phyloP scores from a whole-genome alignment of 2,329 filamentous ascomycete species.

The Epichloe brachyelytri region DNA sequence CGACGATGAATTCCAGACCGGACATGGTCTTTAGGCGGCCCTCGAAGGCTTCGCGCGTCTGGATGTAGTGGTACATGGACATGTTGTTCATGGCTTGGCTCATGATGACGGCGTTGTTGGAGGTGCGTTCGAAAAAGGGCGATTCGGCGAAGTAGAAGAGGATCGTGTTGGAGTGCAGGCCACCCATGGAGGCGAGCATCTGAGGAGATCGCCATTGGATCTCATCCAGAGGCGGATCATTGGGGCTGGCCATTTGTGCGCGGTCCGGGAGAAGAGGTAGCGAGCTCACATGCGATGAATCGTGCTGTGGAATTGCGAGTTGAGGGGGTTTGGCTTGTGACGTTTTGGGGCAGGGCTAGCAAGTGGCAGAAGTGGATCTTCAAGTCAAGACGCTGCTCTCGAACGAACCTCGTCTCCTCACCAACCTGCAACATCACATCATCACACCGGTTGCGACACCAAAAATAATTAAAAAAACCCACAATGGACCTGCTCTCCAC shows the following conservation, averaged over 20 bases:
- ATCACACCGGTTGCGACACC: too few species aligned
- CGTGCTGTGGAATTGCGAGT: neutral
- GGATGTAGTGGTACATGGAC: constrained; percentile 42
- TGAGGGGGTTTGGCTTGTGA: neutral
- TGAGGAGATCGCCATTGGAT: constrained; percentile 50
- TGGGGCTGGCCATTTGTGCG: constrained; percentile 29
- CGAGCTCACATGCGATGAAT: neutral
- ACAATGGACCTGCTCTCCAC: constrained; percentile 86
- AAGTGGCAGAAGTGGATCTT: too few species aligned
- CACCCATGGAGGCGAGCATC: constrained; percentile 36
- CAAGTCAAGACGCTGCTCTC: too few species aligned
- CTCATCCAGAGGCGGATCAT: constrained; percentile 48
- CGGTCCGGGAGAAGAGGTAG: neutral
- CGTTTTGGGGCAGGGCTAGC: neutral
- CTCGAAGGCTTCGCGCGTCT: constrained; percentile 51
- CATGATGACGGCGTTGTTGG: constrained; percentile 52
- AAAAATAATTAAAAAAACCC: neutral
- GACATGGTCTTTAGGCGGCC: constrained; percentile 49
- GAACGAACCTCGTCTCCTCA: neutral
- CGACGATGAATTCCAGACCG: constrained; percentile 54
- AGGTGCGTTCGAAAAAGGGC: constrained; percentile 55
- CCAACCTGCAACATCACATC: too few species aligned
- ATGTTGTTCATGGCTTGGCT: constrained; percentile 50
- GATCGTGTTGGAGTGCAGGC: constrained; percentile 51
- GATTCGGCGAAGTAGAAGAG: constrained; percentile 57